These are phyloP conservation scores for Botrytis galanthina DNA, from an alignment of 2,329 filamentous ascomycete genomes.

Conservation along the genomic window DNA sequence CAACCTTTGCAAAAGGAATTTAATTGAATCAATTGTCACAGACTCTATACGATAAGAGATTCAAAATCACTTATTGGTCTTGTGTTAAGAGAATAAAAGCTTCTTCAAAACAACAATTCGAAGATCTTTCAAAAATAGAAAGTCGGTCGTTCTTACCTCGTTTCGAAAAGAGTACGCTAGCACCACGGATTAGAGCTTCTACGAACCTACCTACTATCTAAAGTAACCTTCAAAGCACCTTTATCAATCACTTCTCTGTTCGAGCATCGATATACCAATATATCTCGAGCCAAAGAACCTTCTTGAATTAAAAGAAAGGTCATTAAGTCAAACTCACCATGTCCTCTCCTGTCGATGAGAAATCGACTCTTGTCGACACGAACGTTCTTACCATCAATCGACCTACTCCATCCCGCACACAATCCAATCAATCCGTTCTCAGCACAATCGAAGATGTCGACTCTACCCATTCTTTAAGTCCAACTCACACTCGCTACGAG, in stretches of 20 bases:
- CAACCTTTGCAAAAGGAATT: not conserved
- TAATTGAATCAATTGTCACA: not conserved
- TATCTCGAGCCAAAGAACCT: not conserved
- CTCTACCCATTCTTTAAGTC: slow-evolving; percentile 23
- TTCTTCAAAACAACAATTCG: slow-evolving; percentile 2
- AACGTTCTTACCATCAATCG: slow-evolving; percentile 27
- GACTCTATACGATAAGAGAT: not conserved
- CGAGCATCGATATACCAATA: not conserved
- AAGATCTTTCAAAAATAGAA: slow-evolving; percentile 2
- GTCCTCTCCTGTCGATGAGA: slow-evolving; percentile 24
- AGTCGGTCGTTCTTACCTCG: slow-evolving; percentile 4
- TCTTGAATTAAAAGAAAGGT: not conserved
- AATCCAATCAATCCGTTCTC: slow-evolving; percentile 40
- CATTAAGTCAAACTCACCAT: slow-evolving; percentile 1
- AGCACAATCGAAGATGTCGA: slow-evolving; percentile 59
- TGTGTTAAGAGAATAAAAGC: not conserved
- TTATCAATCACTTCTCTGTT: not conserved
- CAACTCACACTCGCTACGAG: slow-evolving; percentile 15
- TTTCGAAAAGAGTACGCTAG: slow-evolving; percentile 7
- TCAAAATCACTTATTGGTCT: not conserved
- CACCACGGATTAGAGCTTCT: not conserved
- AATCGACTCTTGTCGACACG: slow-evolving; percentile 14
- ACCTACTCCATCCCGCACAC: slow-evolving; percentile 21
- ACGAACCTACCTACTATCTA: not conserved
- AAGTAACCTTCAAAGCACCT: not conserved